Percentiles rank a stretch among this genome's conserved stretches.
Evolutionary conservation across 2,329 filamentous ascomycete genomes (phyloP).

Genomic region (Aurifilum marmelostoma): DNA sequence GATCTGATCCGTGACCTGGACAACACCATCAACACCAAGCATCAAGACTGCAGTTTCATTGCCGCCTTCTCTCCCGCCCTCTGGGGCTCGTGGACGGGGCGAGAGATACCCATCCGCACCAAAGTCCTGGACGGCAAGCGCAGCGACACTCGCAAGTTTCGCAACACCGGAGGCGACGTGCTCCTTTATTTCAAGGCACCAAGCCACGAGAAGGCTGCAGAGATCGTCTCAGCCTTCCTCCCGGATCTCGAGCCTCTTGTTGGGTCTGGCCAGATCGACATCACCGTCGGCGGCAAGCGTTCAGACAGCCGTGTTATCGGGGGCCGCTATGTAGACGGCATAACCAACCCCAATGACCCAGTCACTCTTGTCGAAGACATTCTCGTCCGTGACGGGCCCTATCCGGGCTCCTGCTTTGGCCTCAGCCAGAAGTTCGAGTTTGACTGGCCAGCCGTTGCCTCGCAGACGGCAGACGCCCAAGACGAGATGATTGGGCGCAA

Average conservation of each 20-base stretch:
- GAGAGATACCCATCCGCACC: conserved; percentile 15
- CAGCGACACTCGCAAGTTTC: conserved; percentile 11
- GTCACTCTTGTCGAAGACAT: conserved; percentile 25
- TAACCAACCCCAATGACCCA: conserved; percentile 27
- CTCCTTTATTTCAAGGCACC: conserved; percentile 15
- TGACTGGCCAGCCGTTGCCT: conserved; percentile 18
- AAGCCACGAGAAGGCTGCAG: not conserved
- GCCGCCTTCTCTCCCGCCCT: conserved; percentile 6
- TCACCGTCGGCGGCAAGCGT: conserved; percentile 9
- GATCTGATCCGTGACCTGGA: conserved; percentile 9
- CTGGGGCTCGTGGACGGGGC: conserved; percentile 7
- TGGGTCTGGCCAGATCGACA: not conserved
- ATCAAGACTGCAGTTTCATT: conserved; percentile 5
- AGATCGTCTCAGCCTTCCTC: not conserved
- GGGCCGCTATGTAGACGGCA: conserved; percentile 22
- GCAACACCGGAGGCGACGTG: conserved; percentile 9
- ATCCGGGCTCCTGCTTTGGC: conserved; percentile 18
- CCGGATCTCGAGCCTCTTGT: not conserved
- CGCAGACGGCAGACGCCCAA: conserved; percentile 11
- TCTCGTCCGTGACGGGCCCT: conserved; percentile 4
- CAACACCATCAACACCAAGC: not conserved
- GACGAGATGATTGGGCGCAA: conserved; percentile 24
- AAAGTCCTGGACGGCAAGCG: conserved; percentile 3
- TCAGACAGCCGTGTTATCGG: conserved; percentile 17
- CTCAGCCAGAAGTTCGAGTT: conserved; percentile 26